Percentiles rank a stretch among this genome's conserved stretches.
phyloP scores from a whole-genome alignment of 2,329 filamentous ascomycete species.

The Exophiala xenobiotica region DNA sequence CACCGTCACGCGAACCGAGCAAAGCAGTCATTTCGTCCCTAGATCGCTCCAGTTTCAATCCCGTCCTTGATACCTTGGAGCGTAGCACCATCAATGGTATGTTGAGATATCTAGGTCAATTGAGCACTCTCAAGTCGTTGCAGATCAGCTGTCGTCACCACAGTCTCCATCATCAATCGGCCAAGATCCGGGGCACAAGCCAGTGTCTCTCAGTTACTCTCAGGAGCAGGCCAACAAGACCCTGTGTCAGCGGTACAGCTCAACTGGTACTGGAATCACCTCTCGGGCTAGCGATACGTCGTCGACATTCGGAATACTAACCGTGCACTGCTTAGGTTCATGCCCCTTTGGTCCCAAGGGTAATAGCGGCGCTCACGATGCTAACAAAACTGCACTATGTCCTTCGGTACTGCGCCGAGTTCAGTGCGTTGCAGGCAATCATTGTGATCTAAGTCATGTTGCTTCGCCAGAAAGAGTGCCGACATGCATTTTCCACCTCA shows the following conservation, averaged over 20 bases:
- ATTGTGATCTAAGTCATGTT: constrained; percentile 89
- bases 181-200: not conserved
- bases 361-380: constrained; percentile 73
- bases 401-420: constrained; percentile 80
- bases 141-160: not conserved
- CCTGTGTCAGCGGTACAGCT: constrained; percentile 10
- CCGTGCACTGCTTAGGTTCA: constrained; percentile 73
- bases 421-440: constrained; percentile 71
- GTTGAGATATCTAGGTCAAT: not conserved
- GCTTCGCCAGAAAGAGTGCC: constrained; percentile 79
- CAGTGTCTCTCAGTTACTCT: not conserved
- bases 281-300: not conserved
- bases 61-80: not conserved
- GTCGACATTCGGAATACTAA: no score
- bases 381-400: constrained; percentile 84
- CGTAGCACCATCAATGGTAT: not conserved
- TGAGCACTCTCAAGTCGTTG: constrained; percentile 3
- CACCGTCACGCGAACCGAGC: not conserved
- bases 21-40: not conserved
- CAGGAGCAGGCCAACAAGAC: not conserved
- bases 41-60: no score
- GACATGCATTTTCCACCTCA: constrained; percentile 83
- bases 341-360: constrained; percentile 81
- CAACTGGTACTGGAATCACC: constrained; percentile 8
- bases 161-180: not conserved